These are phyloP conservation scores for Zanthoxylum bungeanum DNA, from an alignment of 345 rosid species.

Conservation along the genomic window DNA sequence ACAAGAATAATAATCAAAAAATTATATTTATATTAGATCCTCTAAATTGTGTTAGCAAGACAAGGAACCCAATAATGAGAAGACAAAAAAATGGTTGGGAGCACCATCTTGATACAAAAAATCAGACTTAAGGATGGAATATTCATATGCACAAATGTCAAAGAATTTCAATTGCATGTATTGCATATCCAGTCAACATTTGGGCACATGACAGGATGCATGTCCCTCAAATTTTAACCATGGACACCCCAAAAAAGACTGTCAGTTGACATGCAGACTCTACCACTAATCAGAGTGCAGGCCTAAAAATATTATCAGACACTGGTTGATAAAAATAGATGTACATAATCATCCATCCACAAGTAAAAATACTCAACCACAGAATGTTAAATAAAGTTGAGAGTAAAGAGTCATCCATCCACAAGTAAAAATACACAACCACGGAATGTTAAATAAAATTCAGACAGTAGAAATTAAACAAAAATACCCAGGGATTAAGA, in stretches of 20 bases:
- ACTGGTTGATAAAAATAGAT: background rate
- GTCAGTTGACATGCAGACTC: background rate
- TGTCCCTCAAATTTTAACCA: background rate
- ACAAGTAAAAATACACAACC: background rate
- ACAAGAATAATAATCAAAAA: background rate
- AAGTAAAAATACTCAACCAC: background rate
- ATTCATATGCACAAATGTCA: background rate
- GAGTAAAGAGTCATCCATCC: background rate
- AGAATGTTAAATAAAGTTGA: background rate
- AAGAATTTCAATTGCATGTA: background rate
- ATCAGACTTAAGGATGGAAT: background rate
- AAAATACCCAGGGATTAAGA: slow-evolving; percentile 8
- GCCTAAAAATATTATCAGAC: background rate
- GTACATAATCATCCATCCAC: background rate
- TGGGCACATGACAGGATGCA: background rate
- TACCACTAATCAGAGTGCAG: background rate
- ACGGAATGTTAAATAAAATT: background rate
- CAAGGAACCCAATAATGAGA: background rate
- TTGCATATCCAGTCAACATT: background rate
- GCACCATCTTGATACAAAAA: background rate
- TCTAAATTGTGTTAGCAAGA: background rate
- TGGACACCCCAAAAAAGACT: background rate
- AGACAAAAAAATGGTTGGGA: background rate
- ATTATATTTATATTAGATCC: background rate
- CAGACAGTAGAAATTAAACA: background rate